phyloP scores from a whole-genome alignment of 2,329 filamentous ascomycete species.

The Curvularia lunata region DNA sequence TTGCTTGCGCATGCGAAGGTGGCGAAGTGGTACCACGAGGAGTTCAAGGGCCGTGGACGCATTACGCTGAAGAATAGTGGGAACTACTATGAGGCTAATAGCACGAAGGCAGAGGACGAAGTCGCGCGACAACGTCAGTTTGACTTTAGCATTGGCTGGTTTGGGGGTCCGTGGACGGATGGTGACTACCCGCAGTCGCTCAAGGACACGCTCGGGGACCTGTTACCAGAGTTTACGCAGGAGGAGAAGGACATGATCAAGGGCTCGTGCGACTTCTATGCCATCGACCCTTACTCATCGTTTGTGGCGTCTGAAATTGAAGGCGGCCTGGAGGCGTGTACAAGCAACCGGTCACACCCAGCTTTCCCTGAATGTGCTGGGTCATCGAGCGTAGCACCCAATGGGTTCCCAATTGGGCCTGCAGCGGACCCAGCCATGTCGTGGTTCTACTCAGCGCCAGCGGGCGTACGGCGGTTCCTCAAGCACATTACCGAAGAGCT shows the following conservation, averaged over 20 bases:
- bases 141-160: conserved; percentile 55
- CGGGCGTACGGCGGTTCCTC: conserved; percentile 51
- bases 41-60: conserved; percentile 52
- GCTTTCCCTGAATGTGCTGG: conserved; percentile 53
- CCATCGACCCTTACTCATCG: conserved; percentile 49
- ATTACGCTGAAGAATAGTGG: conserved; percentile 55
- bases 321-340: conserved; percentile 50
- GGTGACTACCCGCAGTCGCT: conserved; percentile 52
- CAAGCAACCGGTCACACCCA: conserved; percentile 49
- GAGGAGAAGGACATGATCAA: conserved; percentile 52
- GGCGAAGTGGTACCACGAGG: conserved; percentile 55
- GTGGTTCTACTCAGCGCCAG: conserved; percentile 53
- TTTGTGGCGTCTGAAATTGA: conserved; percentile 41
- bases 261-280: conserved; percentile 54
- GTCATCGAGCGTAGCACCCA: conserved; percentile 40
- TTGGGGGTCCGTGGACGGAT: conserved; percentile 56
- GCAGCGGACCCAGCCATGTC: conserved; percentile 50
- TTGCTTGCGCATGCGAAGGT: conserved; percentile 54
- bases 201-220: conserved; percentile 50
- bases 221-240: conserved; percentile 48
- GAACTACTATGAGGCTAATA: conserved; percentile 52
- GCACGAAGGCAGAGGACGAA: conserved; percentile 45
- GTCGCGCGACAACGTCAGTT: conserved; percentile 49
- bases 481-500: conserved; percentile 53
- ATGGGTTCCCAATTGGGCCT: conserved; percentile 56